These are phyloP conservation scores for Backusella westeae DNA, from an alignment of 192 early-diverging fungal species.

Conservation along the genomic window DNA sequence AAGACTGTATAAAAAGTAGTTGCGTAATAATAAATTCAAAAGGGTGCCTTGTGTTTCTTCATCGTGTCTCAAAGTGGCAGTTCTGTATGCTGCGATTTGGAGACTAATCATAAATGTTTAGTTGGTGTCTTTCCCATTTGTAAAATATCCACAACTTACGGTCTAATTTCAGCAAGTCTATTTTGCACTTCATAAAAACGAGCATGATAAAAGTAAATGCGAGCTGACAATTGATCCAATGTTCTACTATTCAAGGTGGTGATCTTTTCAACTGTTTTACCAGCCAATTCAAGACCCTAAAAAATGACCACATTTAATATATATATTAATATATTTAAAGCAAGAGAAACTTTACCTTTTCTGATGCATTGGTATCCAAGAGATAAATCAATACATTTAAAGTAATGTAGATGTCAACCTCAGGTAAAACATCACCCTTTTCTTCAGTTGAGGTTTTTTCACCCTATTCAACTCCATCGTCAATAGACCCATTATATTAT, in stretches of 20 bases:
- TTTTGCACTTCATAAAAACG: constrained; percentile 83
- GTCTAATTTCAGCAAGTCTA: constrained; percentile 71
- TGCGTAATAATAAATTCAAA: constrained; percentile 88
- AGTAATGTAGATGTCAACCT: constrained; percentile 83
- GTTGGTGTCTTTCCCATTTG: background rate
- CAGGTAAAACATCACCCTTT: constrained; percentile 51
- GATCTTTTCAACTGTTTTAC: constrained; percentile 60
- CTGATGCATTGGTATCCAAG: constrained; percentile 72
- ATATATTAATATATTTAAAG: no score
- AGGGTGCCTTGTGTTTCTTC: constrained; percentile 91
- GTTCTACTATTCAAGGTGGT: constrained; percentile 81
- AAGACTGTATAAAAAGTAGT: constrained; percentile 93
- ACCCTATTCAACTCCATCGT: background rate
- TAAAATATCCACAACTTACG: constrained; percentile 42
- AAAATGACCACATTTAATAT: background rate
- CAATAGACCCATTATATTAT: background rate
- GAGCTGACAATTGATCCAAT: constrained; percentile 85
- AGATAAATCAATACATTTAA: constrained; percentile 79
- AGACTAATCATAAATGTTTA: constrained; percentile 35
- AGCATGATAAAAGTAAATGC: constrained; percentile 92
- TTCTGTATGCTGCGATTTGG: constrained; percentile 82
- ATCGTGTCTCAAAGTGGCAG: constrained; percentile 88
- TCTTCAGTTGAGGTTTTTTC: constrained; percentile 11
- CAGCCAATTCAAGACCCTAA: constrained; percentile 69
- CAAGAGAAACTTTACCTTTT: constrained; percentile 49